Evolutionary conservation across 257 asterid genomes (phyloP), one percentile per base, ranked within the genome.

Genomic region (Cynanchum wilfordii): DNA sequence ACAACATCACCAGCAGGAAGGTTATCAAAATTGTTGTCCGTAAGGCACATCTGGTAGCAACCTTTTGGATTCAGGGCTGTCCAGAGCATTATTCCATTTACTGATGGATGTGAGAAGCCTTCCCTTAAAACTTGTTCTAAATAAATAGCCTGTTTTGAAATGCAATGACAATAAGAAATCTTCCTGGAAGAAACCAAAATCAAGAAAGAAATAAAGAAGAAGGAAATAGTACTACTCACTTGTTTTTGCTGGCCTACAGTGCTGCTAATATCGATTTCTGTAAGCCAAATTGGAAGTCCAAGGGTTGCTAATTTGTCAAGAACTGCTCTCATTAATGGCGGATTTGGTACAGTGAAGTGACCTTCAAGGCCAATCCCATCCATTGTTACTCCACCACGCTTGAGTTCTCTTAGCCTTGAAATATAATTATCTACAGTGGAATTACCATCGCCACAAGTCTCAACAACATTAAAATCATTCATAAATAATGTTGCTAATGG

Each of bases 1-100:
- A 87, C 89, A 4, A 73, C 74, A 42, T 85, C 79, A 13, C 92
- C 92, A 11, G 89, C 79, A 1, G 89, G 92, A 20, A 87, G 84
- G 68, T 87, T 87, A 15, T 79, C 65, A 36, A 87, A 79, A 7
- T 77, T 75, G 3, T 71, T 50, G 60, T 87, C 88, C 1, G 92
- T 85, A 5, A 87, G 84, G 83, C 92, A 87, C 92, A 87, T 87
- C 73, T 81, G 83, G 77, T 85, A 87, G 76, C 92, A 87, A 25
- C 84, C 83, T n/a, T 81, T 74, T 55, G 79, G 72, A 66, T 68
- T 70, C 19, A 85, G 52, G 30, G 92, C 89, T 40, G 86, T 72
- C 92, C 92, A 87, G 3, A 87, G 47, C 81, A 87, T 83, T 55
- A 87, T 87, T 66, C 92, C 92, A 16, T 78, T 67, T 30, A 87